Base-by-base conservation (phyloP, 2,329 filamentous ascomycete genomes). In the Helminthosporium solani region DNA sequence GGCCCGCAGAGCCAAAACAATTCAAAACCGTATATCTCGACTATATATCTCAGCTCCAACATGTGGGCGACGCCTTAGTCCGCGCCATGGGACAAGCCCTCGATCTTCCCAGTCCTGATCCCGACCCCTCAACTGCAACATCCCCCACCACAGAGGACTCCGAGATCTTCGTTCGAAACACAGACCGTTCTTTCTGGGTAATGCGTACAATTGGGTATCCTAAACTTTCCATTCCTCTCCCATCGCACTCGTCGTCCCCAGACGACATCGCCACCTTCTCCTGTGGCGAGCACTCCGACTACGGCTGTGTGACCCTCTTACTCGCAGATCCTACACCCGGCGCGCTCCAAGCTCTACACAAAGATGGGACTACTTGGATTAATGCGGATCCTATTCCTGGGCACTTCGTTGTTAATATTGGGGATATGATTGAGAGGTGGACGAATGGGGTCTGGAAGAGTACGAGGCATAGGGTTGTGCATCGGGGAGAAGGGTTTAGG, bases 321-420 rank as follows among this genome's bases (percentile, higher is more conserved):
- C 66, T 76, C 8, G 66, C 74, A 0, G 73, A 76, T 46, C 58
- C 69, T 1, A 75, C 72, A 0, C 70, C 66, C 7, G 64, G 68
- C 3, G 73, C 74, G 1, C 56, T 77, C 2, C 73, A 77, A 49
- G 73, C 76, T 16, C 60, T 66, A 9, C 61, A 67, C 41, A 72
- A 72, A 52, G 66, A 71, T 34, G 66, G 67, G 6, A 53, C 44
- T 7, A 63, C 65, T 0, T 79, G 75, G 76, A 61, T 78, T 0
- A 59, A 67, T 27, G 75, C 74, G 0, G 70, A 76, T 38, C 75
- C 74, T 0, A 60, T 75, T 0, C 62, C 67, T 2, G 75, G 72
- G 14, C 65, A 71, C 0, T 76, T 75, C 43, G 73, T 78, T 2
- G 73, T 78, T 5, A 78, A 78, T 50, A 73, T 78, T 36, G 75